Base-by-base conservation (phyloP, 2,329 filamentous ascomycete genomes). In the Gaeumannomyces sp. region DNA sequence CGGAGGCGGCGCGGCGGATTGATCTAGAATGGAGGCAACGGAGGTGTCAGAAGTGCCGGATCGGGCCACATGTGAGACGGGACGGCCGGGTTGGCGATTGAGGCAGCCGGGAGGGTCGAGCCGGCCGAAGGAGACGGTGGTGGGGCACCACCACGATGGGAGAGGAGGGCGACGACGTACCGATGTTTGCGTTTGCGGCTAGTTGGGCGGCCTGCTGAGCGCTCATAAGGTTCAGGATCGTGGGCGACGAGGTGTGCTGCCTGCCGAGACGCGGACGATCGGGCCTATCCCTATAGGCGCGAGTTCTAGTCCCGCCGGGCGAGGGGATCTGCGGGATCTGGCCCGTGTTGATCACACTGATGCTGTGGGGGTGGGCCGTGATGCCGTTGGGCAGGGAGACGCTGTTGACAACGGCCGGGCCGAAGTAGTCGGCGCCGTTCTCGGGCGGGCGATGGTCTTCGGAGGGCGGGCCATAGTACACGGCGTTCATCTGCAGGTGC, bases 201-300 rank as follows among this genome's bases (percentile, higher is more conserved):
- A 63, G 14, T 22, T 57, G 53, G 28, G 61, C 61, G 14, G 61
- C 61, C 29, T 63, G 81, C 79, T 50, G n/a, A 29, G 62, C 72
- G 65, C 82, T 81, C 63, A 81, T 76, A 58, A 91, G 73, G 60
- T 89, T 82, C 1, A 91, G 73, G 38, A 90, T 81, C 0, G 89
- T 93, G 1, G 93, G 93, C 2, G 92, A 96, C 29, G 91, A 88
- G 0, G 93, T 96, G 72, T 92, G 88, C 71, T 91, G 88, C 64
- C 91, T 84, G 58, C 80, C 81, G 65, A 89, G 80, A 68, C 87
- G 84, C 11, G 89, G 88, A 63, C 87, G 79, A 27, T 82, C 79
- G 14, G 82, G 79, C 64, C 86, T 81, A 66, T 85, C 83, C 66
- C 84, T 81, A 67, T 85, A 81, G 61, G 80, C 78, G 66, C 87